Conservation (phyloP, 257 asterid species). For the Petunia secreta region DNA sequence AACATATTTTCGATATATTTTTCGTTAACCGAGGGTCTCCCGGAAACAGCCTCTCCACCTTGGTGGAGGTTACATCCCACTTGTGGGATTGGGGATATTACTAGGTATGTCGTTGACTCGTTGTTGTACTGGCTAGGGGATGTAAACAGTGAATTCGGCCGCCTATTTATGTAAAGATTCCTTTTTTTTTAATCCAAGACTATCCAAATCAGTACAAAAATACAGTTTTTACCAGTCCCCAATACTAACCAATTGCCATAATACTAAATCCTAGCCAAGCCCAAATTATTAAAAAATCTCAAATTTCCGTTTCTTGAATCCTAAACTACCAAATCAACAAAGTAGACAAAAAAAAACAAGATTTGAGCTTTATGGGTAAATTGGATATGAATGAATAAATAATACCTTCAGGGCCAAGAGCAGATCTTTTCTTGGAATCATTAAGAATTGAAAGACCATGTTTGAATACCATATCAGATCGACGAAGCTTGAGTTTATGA, state of each 20-base stretch:
- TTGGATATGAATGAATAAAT: background rate
- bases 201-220: background rate
- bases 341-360: background rate
- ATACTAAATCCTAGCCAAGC: background rate
- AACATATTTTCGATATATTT: no score
- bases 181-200: background rate
- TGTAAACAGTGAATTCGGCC: no score
- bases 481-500: conserved; percentile 90
- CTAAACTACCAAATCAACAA: background rate
- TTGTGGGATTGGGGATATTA: no score
- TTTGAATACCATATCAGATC: conserved; percentile 79
- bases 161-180: no score
- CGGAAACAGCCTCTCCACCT: no score
- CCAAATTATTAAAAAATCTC: conserved; percentile 12
- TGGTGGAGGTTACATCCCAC: no score
- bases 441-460: conserved; percentile 66
- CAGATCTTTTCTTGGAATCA: conserved; percentile 79
- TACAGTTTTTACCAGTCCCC: background rate
- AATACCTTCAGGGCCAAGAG: conserved; percentile 90
- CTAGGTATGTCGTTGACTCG: no score
- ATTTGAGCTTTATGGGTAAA: background rate
- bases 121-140: no score
- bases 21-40: no score
- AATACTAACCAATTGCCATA: background rate
- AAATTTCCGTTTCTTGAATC: background rate